These are phyloP conservation scores for Fusarium haematococcum DNA, from an alignment of 2,329 filamentous ascomycete genomes.

Conservation along the genomic window DNA sequence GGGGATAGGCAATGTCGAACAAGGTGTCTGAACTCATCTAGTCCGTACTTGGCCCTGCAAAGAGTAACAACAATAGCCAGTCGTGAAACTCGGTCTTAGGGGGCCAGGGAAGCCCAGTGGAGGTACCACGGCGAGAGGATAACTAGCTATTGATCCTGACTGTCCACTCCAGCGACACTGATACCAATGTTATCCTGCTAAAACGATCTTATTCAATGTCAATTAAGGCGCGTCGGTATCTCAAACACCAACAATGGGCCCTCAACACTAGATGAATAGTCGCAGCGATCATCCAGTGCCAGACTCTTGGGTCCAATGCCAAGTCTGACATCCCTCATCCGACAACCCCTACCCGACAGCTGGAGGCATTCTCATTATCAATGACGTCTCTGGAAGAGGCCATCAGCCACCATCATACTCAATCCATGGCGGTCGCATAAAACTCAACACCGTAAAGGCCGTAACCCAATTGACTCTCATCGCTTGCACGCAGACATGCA, in stretches of 20 bases:
- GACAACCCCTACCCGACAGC: not conserved
- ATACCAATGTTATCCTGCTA: not conserved
- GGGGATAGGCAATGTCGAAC: rapidly evolving
- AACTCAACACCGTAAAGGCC: not conserved
- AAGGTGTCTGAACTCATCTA: not conserved
- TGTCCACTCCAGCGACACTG: too few relatives aligned
- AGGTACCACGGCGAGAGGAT: too few relatives aligned
- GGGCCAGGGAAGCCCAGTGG: too few relatives aligned
- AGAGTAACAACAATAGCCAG: not conserved
- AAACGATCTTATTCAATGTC: not conserved
- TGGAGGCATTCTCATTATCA: not conserved
- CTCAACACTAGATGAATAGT: not conserved
- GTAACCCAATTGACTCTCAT: too few relatives aligned
- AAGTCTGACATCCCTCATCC: not conserved
- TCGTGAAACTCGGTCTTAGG: not conserved
- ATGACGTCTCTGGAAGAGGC: not conserved
- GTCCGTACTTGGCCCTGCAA: not conserved
- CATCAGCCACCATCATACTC: not conserved
- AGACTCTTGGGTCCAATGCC: not conserved
- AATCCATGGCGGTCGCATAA: too few relatives aligned
- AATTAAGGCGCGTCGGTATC: not conserved
- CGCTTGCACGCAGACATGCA: not conserved
- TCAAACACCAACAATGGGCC: not conserved
- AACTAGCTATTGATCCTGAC: too few relatives aligned
- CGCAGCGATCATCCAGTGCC: not conserved